A percentile compares a stretch with the other conserved stretches of the same genome.
phyloP scores from a whole-genome alignment of 106 monocot genomes.

The Triglochin maritima region DNA sequence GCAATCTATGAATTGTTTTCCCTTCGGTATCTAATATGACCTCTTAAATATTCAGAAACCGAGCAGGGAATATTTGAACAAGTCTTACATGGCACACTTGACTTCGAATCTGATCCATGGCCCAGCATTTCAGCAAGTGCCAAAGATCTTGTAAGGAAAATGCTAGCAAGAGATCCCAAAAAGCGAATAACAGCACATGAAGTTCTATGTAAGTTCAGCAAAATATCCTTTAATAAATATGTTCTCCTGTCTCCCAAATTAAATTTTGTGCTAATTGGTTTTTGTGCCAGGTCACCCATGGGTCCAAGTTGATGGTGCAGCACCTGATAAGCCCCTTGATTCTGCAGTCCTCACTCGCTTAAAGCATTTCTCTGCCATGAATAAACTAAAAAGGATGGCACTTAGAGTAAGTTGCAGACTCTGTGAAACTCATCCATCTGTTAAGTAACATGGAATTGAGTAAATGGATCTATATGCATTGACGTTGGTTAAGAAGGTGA shows the following conservation, averaged over 20 bases:
- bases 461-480: no score
- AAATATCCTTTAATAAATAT: no score
- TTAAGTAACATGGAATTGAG: no score
- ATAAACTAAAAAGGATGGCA: background rate
- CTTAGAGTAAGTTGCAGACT: background rate
- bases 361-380: background rate
- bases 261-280: background rate
- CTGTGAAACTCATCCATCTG: no score
- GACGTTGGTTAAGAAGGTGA: no score
- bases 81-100: slow-evolving; percentile 3
- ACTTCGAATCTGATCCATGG: slow-evolving; percentile 13
- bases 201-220: background rate
- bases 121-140: slow-evolving; percentile 11
- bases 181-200: slow-evolving; percentile 9
- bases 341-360: background rate
- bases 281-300: background rate
- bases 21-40: background rate
- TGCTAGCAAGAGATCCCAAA: slow-evolving; percentile 5
- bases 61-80: slow-evolving; percentile 16
- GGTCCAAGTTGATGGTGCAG: background rate
- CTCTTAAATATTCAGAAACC: background rate
- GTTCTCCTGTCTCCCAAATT: no score
- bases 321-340: background rate
- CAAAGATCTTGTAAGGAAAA: slow-evolving; percentile 9
- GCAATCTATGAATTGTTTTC: background rate